These are phyloP conservation scores for Helminthosporium solani DNA, from an alignment of 2,329 filamentous ascomycete genomes.

Conservation along the genomic window DNA sequence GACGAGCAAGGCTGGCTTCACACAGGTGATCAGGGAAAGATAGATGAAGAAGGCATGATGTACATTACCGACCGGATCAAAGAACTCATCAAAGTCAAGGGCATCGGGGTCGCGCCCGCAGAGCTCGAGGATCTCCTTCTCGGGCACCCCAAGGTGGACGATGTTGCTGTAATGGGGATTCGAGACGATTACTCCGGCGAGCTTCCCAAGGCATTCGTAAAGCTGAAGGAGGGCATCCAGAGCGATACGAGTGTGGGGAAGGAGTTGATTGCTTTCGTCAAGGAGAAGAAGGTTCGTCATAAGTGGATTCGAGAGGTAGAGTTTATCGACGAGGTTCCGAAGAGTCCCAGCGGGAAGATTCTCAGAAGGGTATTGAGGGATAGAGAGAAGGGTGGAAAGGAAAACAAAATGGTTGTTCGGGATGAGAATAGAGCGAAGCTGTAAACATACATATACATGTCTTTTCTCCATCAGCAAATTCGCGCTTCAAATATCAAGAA, in stretches of 20 bases:
- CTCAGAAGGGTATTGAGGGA: conserved; percentile 48
- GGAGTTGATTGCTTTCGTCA: conserved; percentile 47
- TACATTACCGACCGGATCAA: conserved; percentile 64
- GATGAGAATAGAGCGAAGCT: conserved; percentile 40
- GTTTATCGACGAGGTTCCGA: conserved; percentile 51
- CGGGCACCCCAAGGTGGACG: conserved; percentile 57
- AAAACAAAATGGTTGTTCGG: conserved; percentile 24
- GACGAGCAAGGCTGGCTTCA: conserved; percentile 55
- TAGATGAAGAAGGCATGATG: conserved; percentile 58
- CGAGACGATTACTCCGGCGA: conserved; percentile 55
- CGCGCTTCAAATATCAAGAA: too few relatives aligned
- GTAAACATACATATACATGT: too few relatives aligned
- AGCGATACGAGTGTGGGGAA: conserved; percentile 36
- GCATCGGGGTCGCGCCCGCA: conserved; percentile 62
- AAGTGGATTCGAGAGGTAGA: conserved; percentile 50
- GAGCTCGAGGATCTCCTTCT: conserved; percentile 65
- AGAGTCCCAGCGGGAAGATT: conserved; percentile 52
- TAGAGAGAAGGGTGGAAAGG: conserved; percentile 43
- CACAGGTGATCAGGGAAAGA: conserved; percentile 59
- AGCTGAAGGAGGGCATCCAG: conserved; percentile 39
- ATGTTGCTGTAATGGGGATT: conserved; percentile 58
- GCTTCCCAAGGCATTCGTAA: conserved; percentile 49
- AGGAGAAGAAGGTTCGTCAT: conserved; percentile 49
- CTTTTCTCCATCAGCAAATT: not conserved
- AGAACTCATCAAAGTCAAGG: conserved; percentile 69